phyloP scores from a whole-genome alignment of 306 rosid species.

The Fragaria iinumae region DNA sequence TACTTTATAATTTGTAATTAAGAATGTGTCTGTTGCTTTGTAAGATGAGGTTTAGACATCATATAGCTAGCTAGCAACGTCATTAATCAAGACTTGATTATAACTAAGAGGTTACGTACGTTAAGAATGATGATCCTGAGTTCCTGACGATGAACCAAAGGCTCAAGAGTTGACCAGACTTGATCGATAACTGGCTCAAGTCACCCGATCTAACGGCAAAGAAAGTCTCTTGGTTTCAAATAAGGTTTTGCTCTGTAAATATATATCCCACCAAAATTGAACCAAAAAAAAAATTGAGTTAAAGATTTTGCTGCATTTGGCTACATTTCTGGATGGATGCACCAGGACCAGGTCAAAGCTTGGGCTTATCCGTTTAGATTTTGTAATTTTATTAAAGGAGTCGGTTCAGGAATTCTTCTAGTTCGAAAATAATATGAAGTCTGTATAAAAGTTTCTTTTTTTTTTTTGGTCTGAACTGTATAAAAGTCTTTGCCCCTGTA shows the following conservation, averaged over 20 bases:
- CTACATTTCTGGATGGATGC: not conserved
- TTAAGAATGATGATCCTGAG: too few species aligned
- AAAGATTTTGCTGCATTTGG: not conserved
- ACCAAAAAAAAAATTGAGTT: not conserved
- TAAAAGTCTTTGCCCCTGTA: not conserved
- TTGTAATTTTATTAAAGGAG: not conserved
- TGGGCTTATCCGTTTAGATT: not conserved
- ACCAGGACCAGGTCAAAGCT: not conserved
- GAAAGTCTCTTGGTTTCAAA: not conserved
- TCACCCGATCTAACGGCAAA: not conserved
- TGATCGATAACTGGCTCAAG: too few species aligned
- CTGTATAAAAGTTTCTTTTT: too few species aligned
- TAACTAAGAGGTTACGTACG: too few species aligned
- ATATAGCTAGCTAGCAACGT: too few species aligned
- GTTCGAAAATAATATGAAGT: not conserved
- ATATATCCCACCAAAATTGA: not conserved
- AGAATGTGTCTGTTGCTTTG: too few species aligned
- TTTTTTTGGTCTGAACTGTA: too few species aligned
- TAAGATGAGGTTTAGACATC: too few species aligned
- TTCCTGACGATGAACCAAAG: too few species aligned
- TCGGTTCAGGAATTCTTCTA: not conserved
- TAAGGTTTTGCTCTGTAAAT: not conserved
- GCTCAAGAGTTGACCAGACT: too few species aligned
- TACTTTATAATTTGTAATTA: too few species aligned
- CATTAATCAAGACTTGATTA: too few species aligned